Evolutionary conservation across 225 moss, liverwort and hornwort species (phyloP), one percentile per base, ranked within the genome.

Genomic region (Polytrichum commune): DNA sequence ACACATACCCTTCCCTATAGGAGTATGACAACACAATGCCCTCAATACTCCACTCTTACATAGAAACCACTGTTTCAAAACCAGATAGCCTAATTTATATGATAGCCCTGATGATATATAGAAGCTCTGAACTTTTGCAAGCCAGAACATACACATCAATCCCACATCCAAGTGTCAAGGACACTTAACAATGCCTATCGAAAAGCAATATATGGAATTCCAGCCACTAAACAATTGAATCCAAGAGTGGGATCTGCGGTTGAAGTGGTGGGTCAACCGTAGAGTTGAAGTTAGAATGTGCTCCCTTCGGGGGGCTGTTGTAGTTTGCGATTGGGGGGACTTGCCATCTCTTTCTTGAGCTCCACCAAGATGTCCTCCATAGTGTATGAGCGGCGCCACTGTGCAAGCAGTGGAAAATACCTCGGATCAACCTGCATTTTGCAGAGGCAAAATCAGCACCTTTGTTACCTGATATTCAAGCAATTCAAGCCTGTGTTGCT

Each of bases 241-340:
- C 75, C 69, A 84, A 23, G 46, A 65, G 46, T 63, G 35, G 27
- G 13, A 9, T 38, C 25, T 7, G 65, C 71, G 27, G 62, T 25
- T 63, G 56, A 66, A 84, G 57, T 66, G 18, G 23, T 33, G 18
- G 67, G 65, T 70, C 69, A 76, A 62, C 65, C 8, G 38, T 33
- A 56, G 33, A 54, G 27, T 26, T 18, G 54, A 19, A 25, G 63
- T 65, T 77, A 96, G 81, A 89, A 96, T 61, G 85, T 88, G 86
- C 88, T 93, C 74, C 95, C 95, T 85, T 96, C 93, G 10, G 93
- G 86, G 18, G 96, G 93, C 83, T 96, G 96, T 81, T 93, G 96
- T 62, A 96, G 66, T 77, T 96, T 96, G 24, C 92, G 86, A 80
- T 96, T 96, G 8, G 84, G 65, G 32, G 93, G 81, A 55, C 90